Conservation (phyloP, 2,329 filamentous ascomycete genomes). For the Emmonsiellopsis sp. region DNA sequence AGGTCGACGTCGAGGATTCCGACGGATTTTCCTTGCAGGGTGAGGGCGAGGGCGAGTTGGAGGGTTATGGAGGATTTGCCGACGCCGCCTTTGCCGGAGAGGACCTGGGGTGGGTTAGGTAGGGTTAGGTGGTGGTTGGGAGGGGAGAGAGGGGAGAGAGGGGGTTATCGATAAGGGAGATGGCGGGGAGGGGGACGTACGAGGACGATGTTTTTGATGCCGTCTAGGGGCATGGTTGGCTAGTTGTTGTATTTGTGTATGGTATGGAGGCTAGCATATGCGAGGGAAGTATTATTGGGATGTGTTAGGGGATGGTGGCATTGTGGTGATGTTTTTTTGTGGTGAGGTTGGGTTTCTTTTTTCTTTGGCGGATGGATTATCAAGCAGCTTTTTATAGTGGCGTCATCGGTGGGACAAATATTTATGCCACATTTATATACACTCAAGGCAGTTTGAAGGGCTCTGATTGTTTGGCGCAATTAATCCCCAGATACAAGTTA, state of each 20-base stretch:
- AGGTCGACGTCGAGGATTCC: constrained; percentile 95
- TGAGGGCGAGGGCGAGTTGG: constrained; percentile 83
- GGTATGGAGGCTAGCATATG: too few relatives aligned
- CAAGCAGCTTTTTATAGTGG: background rate
- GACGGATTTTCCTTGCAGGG: constrained; percentile 75
- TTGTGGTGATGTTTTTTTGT: too few relatives aligned
- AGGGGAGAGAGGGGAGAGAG: background rate
- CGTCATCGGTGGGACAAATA: background rate
- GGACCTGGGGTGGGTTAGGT: constrained; percentile 42
- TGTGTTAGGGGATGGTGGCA: too few relatives aligned
- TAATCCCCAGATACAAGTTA: too few relatives aligned
- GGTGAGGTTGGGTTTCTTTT: too few relatives aligned
- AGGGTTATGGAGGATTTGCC: constrained; percentile 98
- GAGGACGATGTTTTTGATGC: constrained; percentile 36
- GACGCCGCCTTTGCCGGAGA: constrained; percentile 95
- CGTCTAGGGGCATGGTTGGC: constrained; percentile 31
- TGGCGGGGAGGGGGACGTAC: constrained; percentile 22
- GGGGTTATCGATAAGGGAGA: constrained; percentile 33
- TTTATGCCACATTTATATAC: too few relatives aligned
- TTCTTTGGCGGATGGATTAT: background rate
- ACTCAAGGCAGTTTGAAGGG: too few relatives aligned
- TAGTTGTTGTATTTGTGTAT: background rate
- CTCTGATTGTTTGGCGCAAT: too few relatives aligned
- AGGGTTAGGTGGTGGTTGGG: background rate
- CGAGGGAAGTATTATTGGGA: too few relatives aligned